These are phyloP conservation scores for Penicillium chermesinum DNA, from an alignment of 495 filamentous ascomycete species.

Conservation along the genomic window DNA sequence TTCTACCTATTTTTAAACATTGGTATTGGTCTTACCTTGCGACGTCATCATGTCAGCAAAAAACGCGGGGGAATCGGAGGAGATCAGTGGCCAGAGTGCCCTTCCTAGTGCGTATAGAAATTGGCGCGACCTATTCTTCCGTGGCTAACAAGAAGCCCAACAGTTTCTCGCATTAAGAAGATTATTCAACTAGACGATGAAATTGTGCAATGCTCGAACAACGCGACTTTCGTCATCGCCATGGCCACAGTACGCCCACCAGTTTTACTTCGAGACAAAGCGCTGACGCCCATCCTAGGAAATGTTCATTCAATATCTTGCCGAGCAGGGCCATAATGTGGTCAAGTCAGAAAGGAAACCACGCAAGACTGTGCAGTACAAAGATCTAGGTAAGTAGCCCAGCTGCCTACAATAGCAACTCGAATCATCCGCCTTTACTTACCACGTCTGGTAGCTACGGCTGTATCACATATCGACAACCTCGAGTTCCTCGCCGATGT, in stretches of 20 bases:
- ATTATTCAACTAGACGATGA: conserved; percentile 87
- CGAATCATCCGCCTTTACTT: neutral
- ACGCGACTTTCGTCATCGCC: conserved; percentile 91
- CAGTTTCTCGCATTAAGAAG: conserved; percentile 89
- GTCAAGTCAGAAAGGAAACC: conserved; percentile 88
- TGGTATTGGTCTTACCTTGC: neutral
- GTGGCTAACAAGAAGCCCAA: conserved; percentile 7
- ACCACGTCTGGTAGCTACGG: conserved; percentile 55
- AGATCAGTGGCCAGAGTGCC: conserved; percentile 77
- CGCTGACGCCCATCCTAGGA: conserved; percentile 51
- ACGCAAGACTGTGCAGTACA: conserved; percentile 91
- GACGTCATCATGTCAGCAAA: conserved; percentile 76
- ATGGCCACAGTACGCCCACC: conserved; percentile 65
- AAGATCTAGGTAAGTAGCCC: conserved; percentile 68
- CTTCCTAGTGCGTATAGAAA: conserved; percentile 66
- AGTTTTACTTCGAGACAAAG: neutral
- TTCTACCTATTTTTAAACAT: neutral
- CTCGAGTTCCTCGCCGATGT: conserved; percentile 93
- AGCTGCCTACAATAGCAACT: neutral
- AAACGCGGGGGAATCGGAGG: conserved; percentile 69
- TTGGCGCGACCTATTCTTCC: neutral
- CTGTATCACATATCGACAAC: conserved; percentile 84
- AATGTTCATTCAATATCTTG: conserved; percentile 92
- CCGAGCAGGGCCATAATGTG: conserved; percentile 78
- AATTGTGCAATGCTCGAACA: conserved; percentile 77